Percentiles rank a stretch among this genome's conserved stretches.
phyloP scores from a whole-genome alignment of 2,329 filamentous ascomycete species.

The Parastagonospora nodorum region DNA sequence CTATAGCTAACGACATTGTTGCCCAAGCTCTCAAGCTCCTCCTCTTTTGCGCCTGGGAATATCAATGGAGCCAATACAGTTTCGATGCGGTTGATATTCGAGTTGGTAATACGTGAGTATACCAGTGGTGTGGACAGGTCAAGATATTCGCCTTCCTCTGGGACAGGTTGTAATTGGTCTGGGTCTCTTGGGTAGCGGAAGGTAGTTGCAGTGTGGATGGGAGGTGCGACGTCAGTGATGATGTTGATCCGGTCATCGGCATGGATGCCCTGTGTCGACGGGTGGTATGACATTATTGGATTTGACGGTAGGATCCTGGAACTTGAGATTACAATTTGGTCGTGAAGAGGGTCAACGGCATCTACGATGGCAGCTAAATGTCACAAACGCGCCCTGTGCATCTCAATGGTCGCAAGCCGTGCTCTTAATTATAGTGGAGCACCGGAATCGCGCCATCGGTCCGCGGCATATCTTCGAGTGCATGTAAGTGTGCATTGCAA shows the following conservation, averaged over 20 bases:
- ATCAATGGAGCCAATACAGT: constrained; percentile 77
- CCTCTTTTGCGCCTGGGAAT: constrained; percentile 51
- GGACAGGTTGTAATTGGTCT: constrained; percentile 61
- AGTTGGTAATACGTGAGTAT: constrained; percentile 80
- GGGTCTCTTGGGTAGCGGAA: constrained; percentile 81
- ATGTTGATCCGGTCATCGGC: constrained; percentile 78
- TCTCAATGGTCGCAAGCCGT: background rate
- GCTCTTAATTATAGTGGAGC: background rate
- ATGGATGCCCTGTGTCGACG: constrained; percentile 77
- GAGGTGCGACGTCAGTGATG: constrained; percentile 80
- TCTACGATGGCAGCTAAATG: constrained; percentile 1
- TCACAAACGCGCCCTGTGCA: constrained; percentile 19
- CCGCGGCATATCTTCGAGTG: background rate
- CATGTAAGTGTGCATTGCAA: background rate
- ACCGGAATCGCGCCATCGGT: background rate
- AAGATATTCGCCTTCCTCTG: constrained; percentile 50
- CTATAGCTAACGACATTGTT: constrained; percentile 74
- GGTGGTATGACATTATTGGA: constrained; percentile 42
- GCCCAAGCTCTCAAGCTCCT: constrained; percentile 22
- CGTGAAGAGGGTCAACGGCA: background rate
- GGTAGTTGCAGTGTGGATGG: constrained; percentile 89
- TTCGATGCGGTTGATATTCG: constrained; percentile 85
- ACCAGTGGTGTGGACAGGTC: constrained; percentile 51
- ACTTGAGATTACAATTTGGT: background rate
- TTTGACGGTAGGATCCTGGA: no score